Conservation (phyloP, 768 basidiomycete species). For the Pleurotus pulmonarius region DNA sequence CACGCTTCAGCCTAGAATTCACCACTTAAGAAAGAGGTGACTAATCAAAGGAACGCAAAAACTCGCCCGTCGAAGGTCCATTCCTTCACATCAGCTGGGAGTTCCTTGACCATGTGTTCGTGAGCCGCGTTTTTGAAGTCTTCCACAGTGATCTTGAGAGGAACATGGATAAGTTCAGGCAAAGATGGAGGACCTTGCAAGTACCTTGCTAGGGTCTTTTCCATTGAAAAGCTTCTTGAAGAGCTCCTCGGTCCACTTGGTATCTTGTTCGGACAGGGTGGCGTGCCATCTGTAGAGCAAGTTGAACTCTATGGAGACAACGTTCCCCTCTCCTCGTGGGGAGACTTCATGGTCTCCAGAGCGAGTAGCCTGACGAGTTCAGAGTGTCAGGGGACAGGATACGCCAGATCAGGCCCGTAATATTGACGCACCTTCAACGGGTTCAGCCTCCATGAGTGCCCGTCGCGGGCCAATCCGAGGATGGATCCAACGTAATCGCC, state of each 20-base stretch:
- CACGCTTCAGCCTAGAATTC: slow-evolving; percentile 44
- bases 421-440: slow-evolving; percentile 49
- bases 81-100: slow-evolving; percentile 32
- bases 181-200: no score
- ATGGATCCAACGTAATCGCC: slow-evolving; percentile 76
- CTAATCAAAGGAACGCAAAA: background rate
- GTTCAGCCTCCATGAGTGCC: slow-evolving; percentile 62
- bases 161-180: no score
- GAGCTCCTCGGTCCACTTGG: slow-evolving; percentile 46
- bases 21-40: no score
- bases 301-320: slow-evolving; percentile 75
- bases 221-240: slow-evolving; percentile 42
- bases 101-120: slow-evolving; percentile 17
- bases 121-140: slow-evolving; percentile 35
- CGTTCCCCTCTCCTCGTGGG: slow-evolving; percentile 71
- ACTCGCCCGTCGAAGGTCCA: slow-evolving; percentile 57
- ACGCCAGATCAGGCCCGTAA: no score
- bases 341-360: slow-evolving; percentile 46
- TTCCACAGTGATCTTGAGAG: slow-evolving; percentile 25
- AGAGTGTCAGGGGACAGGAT: background rate
- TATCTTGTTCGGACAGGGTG: slow-evolving; percentile 51
- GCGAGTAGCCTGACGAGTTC: slow-evolving; percentile 40
- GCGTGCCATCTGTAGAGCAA: slow-evolving; percentile 66
- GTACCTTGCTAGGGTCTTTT: slow-evolving; percentile 36
- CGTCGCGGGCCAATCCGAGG: slow-evolving; percentile 64